These are phyloP conservation scores for Russula ochroleuca DNA, from an alignment of 768 basidiomycete species.

Conservation along the genomic window DNA sequence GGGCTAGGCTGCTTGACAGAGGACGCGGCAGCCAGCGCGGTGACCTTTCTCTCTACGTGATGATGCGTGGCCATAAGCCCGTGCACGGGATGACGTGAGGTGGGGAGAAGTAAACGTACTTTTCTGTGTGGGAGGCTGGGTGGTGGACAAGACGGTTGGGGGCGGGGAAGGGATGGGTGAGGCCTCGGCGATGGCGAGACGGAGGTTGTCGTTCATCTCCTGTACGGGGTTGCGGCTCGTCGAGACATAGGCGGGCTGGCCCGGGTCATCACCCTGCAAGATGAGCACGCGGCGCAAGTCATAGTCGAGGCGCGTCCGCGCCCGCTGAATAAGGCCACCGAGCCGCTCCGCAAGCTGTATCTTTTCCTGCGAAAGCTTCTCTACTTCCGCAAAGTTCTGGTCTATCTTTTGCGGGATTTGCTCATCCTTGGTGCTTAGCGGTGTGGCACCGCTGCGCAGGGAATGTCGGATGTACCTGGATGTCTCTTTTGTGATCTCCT, in stretches of 20 bases:
- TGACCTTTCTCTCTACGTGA: slow-evolving; percentile 28
- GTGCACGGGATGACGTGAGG: neutral
- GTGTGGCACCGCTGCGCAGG: slow-evolving; percentile 33
- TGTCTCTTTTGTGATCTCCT: slow-evolving; percentile 44
- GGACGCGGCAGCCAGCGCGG: slow-evolving; percentile 28
- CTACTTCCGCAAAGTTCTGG: slow-evolving; percentile 33
- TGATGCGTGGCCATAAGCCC: neutral
- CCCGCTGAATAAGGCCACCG: slow-evolving; percentile 43
- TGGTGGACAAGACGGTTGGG: slow-evolving; percentile 11
- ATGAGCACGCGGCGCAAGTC: slow-evolving; percentile 44
- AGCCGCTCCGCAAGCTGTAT: slow-evolving; percentile 42
- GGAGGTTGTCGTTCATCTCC: slow-evolving; percentile 33
- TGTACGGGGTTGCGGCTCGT: slow-evolving; percentile 37
- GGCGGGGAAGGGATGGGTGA: slow-evolving; percentile 17
- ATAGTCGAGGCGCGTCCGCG: slow-evolving; percentile 45
- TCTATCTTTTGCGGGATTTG: slow-evolving; percentile 38
- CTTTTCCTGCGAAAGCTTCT: slow-evolving; percentile 42
- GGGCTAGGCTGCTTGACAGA: slow-evolving; percentile 38
- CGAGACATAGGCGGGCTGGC: slow-evolving; percentile 32
- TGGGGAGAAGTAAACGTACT: slow-evolving; percentile 8
- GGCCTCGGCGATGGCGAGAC: slow-evolving; percentile 24
- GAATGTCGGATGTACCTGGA: slow-evolving; percentile 44
- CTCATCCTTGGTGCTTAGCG: slow-evolving; percentile 34
- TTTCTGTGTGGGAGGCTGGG: slow-evolving; percentile 19
- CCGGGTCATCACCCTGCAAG: slow-evolving; percentile 43